These are phyloP conservation scores for Saraca asoca DNA, from an alignment of 331 rosid species.

Conservation along the genomic window DNA sequence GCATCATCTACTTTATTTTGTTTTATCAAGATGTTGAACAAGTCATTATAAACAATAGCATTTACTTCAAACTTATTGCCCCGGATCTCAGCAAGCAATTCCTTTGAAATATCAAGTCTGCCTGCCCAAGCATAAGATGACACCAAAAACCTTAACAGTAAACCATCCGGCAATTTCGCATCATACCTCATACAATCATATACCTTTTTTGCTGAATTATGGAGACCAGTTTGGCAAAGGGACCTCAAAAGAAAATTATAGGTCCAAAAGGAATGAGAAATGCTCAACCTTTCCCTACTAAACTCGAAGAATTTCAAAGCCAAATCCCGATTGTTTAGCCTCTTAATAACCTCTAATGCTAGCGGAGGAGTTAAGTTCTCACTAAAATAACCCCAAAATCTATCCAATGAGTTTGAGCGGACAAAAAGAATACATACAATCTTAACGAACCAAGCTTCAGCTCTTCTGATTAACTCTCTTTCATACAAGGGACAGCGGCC, in stretches of 20 bases:
- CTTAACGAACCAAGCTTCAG: constrained; percentile 87
- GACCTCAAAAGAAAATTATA: constrained; percentile 67
- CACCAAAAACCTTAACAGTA: constrained; percentile 57
- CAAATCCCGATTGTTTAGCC: constrained; percentile 52
- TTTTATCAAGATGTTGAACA: constrained; percentile 61
- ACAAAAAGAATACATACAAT: constrained; percentile 63
- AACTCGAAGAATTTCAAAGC: constrained; percentile 67
- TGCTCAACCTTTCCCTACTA: constrained; percentile 50
- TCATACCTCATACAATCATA: constrained; percentile 82
- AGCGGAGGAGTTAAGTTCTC: constrained; percentile 61
- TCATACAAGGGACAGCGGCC: constrained; percentile 41
- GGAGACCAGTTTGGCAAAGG: constrained; percentile 64
- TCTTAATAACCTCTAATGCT: constrained; percentile 62
- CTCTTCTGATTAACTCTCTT: constrained; percentile 48
- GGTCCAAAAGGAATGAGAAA: constrained; percentile 55
- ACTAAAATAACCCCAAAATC: constrained; percentile 54
- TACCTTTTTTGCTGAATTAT: constrained; percentile 59
- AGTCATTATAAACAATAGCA: constrained; percentile 54
- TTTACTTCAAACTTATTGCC: constrained; percentile 46
- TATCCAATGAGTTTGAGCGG: constrained; percentile 55
- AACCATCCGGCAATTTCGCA: constrained; percentile 61
- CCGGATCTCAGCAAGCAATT: constrained; percentile 57
- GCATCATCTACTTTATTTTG: constrained; percentile 59
- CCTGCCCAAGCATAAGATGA: constrained; percentile 61
- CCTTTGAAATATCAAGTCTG: constrained; percentile 55